Base-by-base conservation (phyloP, 2,329 filamentous ascomycete genomes). In the Claviceps purpurea region DNA sequence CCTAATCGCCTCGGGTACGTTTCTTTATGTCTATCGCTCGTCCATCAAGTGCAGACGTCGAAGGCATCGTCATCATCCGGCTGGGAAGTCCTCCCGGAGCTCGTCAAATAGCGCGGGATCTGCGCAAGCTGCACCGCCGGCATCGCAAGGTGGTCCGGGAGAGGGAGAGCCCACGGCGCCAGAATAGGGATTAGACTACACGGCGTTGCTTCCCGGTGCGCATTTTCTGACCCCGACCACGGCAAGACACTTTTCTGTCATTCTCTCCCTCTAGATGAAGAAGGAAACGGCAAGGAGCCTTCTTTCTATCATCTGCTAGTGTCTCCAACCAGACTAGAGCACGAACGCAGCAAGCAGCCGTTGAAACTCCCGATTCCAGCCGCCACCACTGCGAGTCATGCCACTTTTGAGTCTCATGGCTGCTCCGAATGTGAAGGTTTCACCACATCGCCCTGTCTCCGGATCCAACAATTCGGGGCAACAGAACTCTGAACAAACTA, bases 21-120 rank as follows among this genome's bases (percentile, higher is more conserved):
- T 75, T 54, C 55, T 71, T 40, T 70, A 65, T 56, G 57, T 63
- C 4, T 74, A 73, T 56, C 64, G 70, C 47, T 52, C 55, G 20
- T 69, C 71, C 2, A 63, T 73, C 44, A 62, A 63, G 6, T 66
- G 67, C 51, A 61, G 61, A 1, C 56, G 58, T 18, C 62, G 60
- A 37, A 65, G 60, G 52, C 60, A 57, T 41, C 57, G 55, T 1
- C 47, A 41, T 39, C 56, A 47, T 34, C 59, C 3, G 2, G 3
- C 58, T 20, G 61, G 62, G 52, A 65, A 64, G 52, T 60, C 61
- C 2, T 53, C 58, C n/a, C 69, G 64, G 50, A 64, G 63, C 41
- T 48, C 48, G 11, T 62, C 61, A 4, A 58, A 62, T 41, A 56
- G 54, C 50, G 65, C 64, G 5, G 57, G 59, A n/a, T 57, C 55